phyloP scores from a whole-genome alignment of 1,284 basidiomycete species.

The Afroboletus lepidellus region DNA sequence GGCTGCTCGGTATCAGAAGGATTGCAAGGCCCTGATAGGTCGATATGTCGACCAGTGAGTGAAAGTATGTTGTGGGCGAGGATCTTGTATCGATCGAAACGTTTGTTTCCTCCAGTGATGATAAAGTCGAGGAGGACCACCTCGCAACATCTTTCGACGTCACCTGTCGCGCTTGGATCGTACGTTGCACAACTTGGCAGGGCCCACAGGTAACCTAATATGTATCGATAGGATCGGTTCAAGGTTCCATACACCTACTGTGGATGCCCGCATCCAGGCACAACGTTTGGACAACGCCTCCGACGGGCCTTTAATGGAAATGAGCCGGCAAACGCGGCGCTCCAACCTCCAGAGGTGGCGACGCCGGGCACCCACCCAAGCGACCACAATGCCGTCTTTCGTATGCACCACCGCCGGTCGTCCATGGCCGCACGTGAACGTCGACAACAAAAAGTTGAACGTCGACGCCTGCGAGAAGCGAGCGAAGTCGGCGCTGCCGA shows the following conservation, averaged over 20 bases:
- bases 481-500: not conserved
- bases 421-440: not conserved
- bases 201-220: no score
- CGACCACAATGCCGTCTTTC: not conserved
- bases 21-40: slow-evolving; percentile 33
- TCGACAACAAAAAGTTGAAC: not conserved
- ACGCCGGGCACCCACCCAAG: not conserved
- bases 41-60: slow-evolving; percentile 43
- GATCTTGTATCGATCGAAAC: not conserved
- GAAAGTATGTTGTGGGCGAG: not conserved
- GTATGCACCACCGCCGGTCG: not conserved
- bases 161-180: slow-evolving; percentile 46
- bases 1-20: slow-evolving; percentile 29
- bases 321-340: not conserved
- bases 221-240: slow-evolving; percentile 34
- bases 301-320: slow-evolving; percentile 7
- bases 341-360: not conserved
- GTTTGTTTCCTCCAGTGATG: slow-evolving; percentile 35
- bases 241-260: slow-evolving; percentile 46
- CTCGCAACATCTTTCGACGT: slow-evolving; percentile 44
- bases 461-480: not conserved
- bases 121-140: slow-evolving; percentile 44
- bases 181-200: slow-evolving; percentile 6
- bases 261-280: slow-evolving; percentile 46
- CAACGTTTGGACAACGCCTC: slow-evolving; percentile 40